Conservation (phyloP, 768 basidiomycete genomes). For the Podaxis sp. region DNA sequence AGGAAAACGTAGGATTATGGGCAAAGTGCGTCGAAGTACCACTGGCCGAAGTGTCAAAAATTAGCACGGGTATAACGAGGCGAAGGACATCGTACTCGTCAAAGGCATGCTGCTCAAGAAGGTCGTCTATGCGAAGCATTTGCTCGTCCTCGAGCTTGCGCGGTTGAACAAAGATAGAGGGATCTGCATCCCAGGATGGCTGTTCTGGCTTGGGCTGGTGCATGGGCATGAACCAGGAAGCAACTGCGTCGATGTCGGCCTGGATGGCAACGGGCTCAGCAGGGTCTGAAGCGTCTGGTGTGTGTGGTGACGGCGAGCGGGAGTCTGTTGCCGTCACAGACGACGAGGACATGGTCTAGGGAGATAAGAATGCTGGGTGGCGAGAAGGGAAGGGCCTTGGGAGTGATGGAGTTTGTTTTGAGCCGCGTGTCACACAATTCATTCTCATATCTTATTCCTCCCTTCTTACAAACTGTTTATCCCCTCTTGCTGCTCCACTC, state of each 20-base stretch:
- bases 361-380: slow-evolving; percentile 9
- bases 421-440: background rate
- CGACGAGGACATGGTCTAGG: slow-evolving; percentile 52
- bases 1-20: slow-evolving; percentile 25
- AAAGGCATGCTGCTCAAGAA: slow-evolving; percentile 70
- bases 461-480: background rate
- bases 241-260: slow-evolving; percentile 38
- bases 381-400: slow-evolving; percentile 11
- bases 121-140: slow-evolving; percentile 68
- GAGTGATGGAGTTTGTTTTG: slow-evolving; percentile 3
- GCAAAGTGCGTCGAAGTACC: slow-evolving; percentile 30
- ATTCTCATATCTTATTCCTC: background rate
- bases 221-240: slow-evolving; percentile 56
- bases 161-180: slow-evolving; percentile 29
- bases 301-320: slow-evolving; percentile 69
- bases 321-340: slow-evolving; percentile 52
- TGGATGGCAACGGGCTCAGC: slow-evolving; percentile 47
- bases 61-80: slow-evolving; percentile 11
- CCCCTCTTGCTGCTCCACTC: background rate
- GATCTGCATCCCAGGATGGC: slow-evolving; percentile 40
- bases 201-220: slow-evolving; percentile 36
- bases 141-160: slow-evolving; percentile 46
- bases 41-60: slow-evolving; percentile 20
- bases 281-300: slow-evolving; percentile 61
- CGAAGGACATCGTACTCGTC: slow-evolving; percentile 54